A percentile compares a stretch with the other conserved stretches of the same genome.
Evolutionary conservation across 441 rosid genomes (phyloP).

Genomic region (Gossypium davidsonii): DNA sequence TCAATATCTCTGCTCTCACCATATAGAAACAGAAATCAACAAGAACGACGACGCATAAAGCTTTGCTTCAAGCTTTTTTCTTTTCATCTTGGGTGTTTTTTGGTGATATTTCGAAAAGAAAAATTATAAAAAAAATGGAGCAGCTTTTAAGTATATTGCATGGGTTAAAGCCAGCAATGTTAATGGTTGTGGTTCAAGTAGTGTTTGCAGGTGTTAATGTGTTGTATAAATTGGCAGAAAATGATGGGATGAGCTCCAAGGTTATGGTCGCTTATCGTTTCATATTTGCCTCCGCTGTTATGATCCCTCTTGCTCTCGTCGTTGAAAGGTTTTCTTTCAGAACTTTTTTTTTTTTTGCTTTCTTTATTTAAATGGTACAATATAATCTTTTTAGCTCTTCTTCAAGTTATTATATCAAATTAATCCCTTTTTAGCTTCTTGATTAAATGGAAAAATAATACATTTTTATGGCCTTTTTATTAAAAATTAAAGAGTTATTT

Average conservation of each 20-base stretch:
- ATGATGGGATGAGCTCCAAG: conserved; percentile 27
- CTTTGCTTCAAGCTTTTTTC: neutral
- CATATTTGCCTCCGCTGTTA: conserved; percentile 26
- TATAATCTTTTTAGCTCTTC: neutral
- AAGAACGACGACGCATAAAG: too few relatives aligned
- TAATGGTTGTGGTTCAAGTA: conserved; percentile 30
- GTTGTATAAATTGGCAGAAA: conserved; percentile 22
- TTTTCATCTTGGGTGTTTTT: neutral
- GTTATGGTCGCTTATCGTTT: conserved; percentile 25
- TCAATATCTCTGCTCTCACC: too few relatives aligned
- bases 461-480: too few relatives aligned
- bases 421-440: too few relatives aligned
- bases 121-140: neutral
- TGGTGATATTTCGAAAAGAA: neutral
- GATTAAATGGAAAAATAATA: too few relatives aligned
- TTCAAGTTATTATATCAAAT: too few relatives aligned
- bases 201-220: conserved; percentile 23
- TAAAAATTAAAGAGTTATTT: too few relatives aligned
- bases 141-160: neutral
- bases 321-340: conserved; percentile 12
- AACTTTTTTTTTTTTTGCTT: neutral
- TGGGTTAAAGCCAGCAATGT: conserved; percentile 22
- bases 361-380: neutral
- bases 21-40: too few relatives aligned
- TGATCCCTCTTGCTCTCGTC: conserved; percentile 28